Conservation (phyloP, 176 grass and related monocot species). For the Eragrostis nindensis region DNA sequence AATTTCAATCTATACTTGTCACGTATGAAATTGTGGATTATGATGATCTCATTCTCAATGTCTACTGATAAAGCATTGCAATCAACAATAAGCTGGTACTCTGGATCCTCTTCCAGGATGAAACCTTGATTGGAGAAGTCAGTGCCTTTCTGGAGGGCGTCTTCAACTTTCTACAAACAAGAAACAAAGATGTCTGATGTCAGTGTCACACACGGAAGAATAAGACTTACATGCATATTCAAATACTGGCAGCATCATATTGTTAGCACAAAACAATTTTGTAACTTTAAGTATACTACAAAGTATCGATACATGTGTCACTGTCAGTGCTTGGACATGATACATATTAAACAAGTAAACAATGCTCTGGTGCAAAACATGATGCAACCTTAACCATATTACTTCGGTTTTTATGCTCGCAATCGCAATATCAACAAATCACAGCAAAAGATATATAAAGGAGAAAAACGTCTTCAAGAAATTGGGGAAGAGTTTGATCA, state of each 20-base stretch:
- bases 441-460: background rate
- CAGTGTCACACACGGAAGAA: background rate
- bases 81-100: slow-evolving; percentile 87
- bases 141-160: slow-evolving; percentile 64
- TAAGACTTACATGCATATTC: background rate
- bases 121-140: slow-evolving; percentile 54
- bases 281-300: slow-evolving; percentile 5
- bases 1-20: slow-evolving; percentile 86
- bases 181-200: background rate
- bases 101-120: slow-evolving; percentile 76
- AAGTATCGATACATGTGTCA: background rate
- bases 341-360: background rate
- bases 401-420: background rate
- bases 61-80: slow-evolving; percentile 88
- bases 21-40: slow-evolving; percentile 95
- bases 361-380: background rate
- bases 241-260: background rate
- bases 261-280: background rate
- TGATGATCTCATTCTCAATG: slow-evolving; percentile 88
- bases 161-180: slow-evolving; percentile 72
- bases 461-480: background rate
- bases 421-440: background rate
- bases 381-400: background rate
- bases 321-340: slow-evolving; percentile 1
- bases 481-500: background rate